A percentile compares a stretch with the other conserved stretches of the same genome.
phyloP scores from a whole-genome alignment of 495 filamentous ascomycete genomes.

The Lepidopterella palustris region DNA sequence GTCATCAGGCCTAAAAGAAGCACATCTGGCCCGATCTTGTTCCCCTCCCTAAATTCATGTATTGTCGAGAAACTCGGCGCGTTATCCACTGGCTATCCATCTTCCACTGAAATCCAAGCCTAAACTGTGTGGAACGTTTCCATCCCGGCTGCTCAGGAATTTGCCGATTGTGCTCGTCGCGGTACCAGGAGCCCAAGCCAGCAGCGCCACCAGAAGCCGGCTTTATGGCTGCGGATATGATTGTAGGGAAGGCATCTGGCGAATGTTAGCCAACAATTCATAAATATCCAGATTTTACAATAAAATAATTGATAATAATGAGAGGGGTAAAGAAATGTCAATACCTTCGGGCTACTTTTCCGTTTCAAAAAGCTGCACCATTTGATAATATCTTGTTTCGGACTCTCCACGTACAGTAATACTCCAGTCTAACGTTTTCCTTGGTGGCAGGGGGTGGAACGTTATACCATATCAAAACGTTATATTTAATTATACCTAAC shows the following conservation, averaged over 20 bases:
- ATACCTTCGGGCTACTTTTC: constrained; percentile 19
- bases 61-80: constrained; percentile 17
- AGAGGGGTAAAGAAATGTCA: background rate
- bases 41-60: constrained; percentile 26
- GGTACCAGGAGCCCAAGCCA: constrained; percentile 25
- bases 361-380: constrained; percentile 23
- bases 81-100: constrained; percentile 8
- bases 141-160: constrained; percentile 27
- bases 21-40: constrained; percentile 24
- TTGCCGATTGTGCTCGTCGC: constrained; percentile 26
- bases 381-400: constrained; percentile 13
- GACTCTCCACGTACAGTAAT: constrained; percentile 3
- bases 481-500: no score
- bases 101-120: constrained; percentile 1
- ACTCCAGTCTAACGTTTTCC: background rate
- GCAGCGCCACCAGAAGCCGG: constrained; percentile 11
- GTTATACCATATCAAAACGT: no score
- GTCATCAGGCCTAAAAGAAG: constrained; percentile 19
- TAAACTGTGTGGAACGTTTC: constrained; percentile 20
- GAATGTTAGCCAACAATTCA: background rate
- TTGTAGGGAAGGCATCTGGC: constrained; percentile 10
- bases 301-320: background rate
- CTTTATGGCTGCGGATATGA: constrained; percentile 19
- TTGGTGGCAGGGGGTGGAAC: no score
- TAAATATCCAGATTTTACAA: background rate